These are phyloP conservation scores for Sporobolus alterniflorus DNA, from an alignment of 202 grass and related monocot species.

Conservation along the genomic window DNA sequence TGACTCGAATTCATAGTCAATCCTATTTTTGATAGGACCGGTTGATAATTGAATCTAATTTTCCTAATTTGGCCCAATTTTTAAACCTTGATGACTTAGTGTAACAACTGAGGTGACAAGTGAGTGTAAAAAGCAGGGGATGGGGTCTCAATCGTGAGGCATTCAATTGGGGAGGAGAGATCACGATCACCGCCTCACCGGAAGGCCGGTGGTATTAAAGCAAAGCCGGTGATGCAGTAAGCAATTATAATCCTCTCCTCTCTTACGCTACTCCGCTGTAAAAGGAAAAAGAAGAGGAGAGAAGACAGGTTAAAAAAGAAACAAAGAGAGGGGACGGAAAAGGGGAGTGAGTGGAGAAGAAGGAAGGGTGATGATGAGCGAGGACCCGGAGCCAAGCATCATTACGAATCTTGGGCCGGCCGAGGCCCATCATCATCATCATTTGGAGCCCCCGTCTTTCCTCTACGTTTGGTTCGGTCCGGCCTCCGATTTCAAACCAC, in stretches of 20 bases:
- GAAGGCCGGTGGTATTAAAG: conserved; percentile 25
- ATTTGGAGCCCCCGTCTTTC: conserved; percentile 36
- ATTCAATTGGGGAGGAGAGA: conserved; percentile 29
- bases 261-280: not conserved
- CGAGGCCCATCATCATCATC: conserved; percentile 82
- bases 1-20: no score
- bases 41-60: no score
- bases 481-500: not conserved
- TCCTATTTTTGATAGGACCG: no score
- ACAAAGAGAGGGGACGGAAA: not conserved
- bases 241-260: conserved; percentile 42
- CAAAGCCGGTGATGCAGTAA: conserved; percentile 6
- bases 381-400: conserved; percentile 74
- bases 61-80: no score
- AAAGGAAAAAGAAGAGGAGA: not conserved
- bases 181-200: conserved; percentile 6
- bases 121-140: not conserved
- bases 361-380: conserved; percentile 72
- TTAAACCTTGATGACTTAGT: no score
- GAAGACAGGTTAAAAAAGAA: not conserved
- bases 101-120: not conserved
- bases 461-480: not conserved
- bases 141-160: conserved; percentile 25
- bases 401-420: conserved; percentile 98
- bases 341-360: not conserved